Evolutionary conservation across 352 stramenopile species (phyloP).

Genomic region (Phytophthora sansomeana): DNA sequence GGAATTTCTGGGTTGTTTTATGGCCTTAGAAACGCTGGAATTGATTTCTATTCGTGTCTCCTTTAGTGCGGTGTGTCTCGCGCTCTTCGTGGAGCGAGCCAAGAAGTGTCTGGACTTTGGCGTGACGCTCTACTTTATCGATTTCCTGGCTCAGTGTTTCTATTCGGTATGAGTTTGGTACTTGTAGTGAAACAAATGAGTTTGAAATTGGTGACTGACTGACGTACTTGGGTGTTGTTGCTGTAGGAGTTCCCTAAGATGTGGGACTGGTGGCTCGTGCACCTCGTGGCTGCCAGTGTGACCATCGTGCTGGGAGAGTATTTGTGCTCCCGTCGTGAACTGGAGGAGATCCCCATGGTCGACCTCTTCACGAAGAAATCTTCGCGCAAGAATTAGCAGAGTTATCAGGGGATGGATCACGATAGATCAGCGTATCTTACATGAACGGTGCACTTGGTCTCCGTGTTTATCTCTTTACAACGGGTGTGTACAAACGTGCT

Average conservation of each 20-base stretch:
- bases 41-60: too few species aligned
- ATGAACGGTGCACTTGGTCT: slow-evolving; percentile 21
- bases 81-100: slow-evolving; percentile 86
- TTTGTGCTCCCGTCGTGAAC: slow-evolving; percentile 84
- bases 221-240: not conserved
- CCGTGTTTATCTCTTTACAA: slow-evolving; percentile 11
- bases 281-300: slow-evolving; percentile 66
- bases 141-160: slow-evolving; percentile 82
- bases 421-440: not conserved
- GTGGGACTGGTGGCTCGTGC: slow-evolving; percentile 91
- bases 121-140: slow-evolving; percentile 89
- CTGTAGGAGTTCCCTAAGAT: slow-evolving; percentile 83
- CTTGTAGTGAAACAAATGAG: not conserved
- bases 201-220: not conserved
- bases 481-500: slow-evolving; percentile 3
- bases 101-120: slow-evolving; percentile 94
- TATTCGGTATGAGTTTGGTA: slow-evolving; percentile 64
- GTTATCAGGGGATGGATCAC: not conserved
- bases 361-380: slow-evolving; percentile 81
- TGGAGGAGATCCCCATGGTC: slow-evolving; percentile 91
- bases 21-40: too few species aligned
- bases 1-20: not conserved
- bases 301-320: slow-evolving; percentile 91
- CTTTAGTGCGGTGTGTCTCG: slow-evolving; percentile 71
- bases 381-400: slow-evolving; percentile 50